A percentile compares a stretch with the other conserved stretches of the same genome.
Conservation (phyloP, 345 rosid genomes). For the Nasturtium officinale region DNA sequence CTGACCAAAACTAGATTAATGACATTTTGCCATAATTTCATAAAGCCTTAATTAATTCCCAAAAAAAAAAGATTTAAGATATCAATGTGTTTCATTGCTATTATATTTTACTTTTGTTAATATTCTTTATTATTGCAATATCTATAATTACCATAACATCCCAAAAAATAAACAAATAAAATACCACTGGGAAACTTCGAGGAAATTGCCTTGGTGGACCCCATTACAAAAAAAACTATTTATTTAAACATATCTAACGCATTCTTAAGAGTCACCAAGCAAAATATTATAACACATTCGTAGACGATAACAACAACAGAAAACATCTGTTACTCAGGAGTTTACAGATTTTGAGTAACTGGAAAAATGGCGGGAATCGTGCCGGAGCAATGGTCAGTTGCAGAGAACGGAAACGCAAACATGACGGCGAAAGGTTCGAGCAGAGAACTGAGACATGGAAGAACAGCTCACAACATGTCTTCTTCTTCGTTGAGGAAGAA, state of each 20-base stretch:
- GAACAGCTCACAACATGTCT: conserved; percentile 88
- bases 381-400: conserved; percentile 32
- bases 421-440: conserved; percentile 49
- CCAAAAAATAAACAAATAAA: not conserved
- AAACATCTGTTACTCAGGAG: not conserved
- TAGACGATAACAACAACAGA: not conserved
- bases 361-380: conserved; percentile 39
- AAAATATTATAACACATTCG: too few relatives aligned
- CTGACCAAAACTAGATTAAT: not conserved
- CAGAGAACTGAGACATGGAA: conserved; percentile 65
- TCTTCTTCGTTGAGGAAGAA: conserved; percentile 82
- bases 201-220: conserved; percentile 35
- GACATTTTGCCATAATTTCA: not conserved
- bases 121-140: too few relatives aligned
- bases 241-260: conserved; percentile 5
- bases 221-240: not conserved
- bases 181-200: conserved; percentile 29
- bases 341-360: not conserved
- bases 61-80: not conserved
- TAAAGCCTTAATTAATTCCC: not conserved
- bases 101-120: too few relatives aligned
- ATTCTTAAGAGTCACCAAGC: not conserved
- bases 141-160: conserved; percentile 3
- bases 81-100: conserved; percentile 20
- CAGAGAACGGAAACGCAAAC: conserved; percentile 36